phyloP scores from a whole-genome alignment of 1,284 basidiomycete species.

The Moesziomyces antarcticus region DNA sequence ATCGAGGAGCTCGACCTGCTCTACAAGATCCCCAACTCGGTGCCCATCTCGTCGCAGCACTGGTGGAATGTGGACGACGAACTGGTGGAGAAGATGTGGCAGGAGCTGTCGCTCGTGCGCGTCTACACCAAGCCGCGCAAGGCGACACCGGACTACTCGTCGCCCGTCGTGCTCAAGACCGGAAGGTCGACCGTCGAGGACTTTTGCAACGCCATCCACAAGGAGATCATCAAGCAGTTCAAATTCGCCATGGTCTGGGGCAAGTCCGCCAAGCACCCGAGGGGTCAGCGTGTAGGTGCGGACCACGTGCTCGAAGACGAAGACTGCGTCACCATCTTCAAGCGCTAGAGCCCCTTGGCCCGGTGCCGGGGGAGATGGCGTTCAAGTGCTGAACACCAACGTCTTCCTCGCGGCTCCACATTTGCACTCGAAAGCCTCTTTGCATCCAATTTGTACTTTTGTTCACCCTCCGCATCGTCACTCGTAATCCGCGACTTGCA shows the following conservation, averaged over 20 bases:
- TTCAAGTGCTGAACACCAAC: conserved; percentile 34
- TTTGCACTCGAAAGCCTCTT: conserved; percentile 1
- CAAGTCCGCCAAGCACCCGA: conserved; percentile 90
- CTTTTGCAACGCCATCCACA: conserved; percentile 83
- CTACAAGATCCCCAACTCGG: conserved; percentile 89
- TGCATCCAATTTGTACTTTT: not conserved
- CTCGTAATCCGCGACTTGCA: no score
- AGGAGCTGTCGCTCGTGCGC: conserved; percentile 70
- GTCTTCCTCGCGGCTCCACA: not conserved
- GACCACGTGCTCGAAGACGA: conserved; percentile 62
- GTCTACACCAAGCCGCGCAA: conserved; percentile 92
- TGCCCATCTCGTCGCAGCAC: conserved; percentile 89
- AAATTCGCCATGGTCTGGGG: conserved; percentile 93
- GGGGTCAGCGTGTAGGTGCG: conserved; percentile 91
- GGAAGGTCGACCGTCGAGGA: conserved; percentile 79
- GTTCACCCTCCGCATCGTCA: not conserved
- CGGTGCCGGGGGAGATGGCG: not conserved
- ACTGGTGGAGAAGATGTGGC: conserved; percentile 76
- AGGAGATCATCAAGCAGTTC: conserved; percentile 91
- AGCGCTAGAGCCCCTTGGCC: conserved; percentile 22
- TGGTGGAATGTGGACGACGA: conserved; percentile 99
- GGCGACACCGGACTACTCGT: conserved; percentile 83
- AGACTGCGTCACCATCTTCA: conserved; percentile 59
- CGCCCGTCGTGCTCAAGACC: conserved; percentile 76
- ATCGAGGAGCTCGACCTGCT: conserved; percentile 98